Percentiles rank a stretch among this genome's conserved stretches.
These are phyloP conservation scores for Centrapalus pauciflorus DNA, from an alignment of 129 eudicot genomes.

Conservation along the genomic window DNA sequence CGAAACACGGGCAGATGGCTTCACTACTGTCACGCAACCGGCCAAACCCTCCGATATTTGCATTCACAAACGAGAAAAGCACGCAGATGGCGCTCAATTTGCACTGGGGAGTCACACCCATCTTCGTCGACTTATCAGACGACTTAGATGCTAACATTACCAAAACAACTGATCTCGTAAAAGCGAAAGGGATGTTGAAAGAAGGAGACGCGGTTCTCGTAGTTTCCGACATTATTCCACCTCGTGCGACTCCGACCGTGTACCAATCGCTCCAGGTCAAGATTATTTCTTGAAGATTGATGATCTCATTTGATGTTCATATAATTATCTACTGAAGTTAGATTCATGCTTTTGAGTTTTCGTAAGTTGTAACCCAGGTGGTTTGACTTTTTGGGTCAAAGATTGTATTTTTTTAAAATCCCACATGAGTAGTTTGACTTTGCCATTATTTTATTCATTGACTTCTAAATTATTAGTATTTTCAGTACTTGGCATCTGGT, in stretches of 20 bases:
- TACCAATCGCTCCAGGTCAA: constrained; percentile 73
- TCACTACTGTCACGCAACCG: constrained; percentile 70
- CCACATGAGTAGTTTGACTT: constrained; percentile 5
- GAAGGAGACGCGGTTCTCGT: constrained; percentile 51
- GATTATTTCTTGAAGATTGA: constrained; percentile 29
- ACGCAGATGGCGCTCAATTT: constrained; percentile 58
- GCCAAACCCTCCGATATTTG: constrained; percentile 75
- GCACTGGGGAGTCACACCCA: constrained; percentile 75
- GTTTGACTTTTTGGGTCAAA: too few species aligned
- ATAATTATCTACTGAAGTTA: too few species aligned
- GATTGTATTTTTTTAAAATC: too few species aligned
- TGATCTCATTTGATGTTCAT: too few species aligned
- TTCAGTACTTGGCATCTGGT: neutral
- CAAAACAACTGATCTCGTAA: constrained; percentile 36
- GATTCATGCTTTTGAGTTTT: too few species aligned
- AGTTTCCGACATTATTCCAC: constrained; percentile 55
- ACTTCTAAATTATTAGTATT: neutral
- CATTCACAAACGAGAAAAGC: constrained; percentile 45
- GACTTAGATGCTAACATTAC: constrained; percentile 55
- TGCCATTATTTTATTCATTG: neutral
- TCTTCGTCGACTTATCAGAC: constrained; percentile 53
- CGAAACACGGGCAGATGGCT: constrained; percentile 69
- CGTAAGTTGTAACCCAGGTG: too few species aligned
- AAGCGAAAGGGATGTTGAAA: constrained; percentile 45
- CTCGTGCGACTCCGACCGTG: constrained; percentile 24